Conservation (phyloP, 192 early-diverging fungal genomes). For the Gigaspora rosea region DNA sequence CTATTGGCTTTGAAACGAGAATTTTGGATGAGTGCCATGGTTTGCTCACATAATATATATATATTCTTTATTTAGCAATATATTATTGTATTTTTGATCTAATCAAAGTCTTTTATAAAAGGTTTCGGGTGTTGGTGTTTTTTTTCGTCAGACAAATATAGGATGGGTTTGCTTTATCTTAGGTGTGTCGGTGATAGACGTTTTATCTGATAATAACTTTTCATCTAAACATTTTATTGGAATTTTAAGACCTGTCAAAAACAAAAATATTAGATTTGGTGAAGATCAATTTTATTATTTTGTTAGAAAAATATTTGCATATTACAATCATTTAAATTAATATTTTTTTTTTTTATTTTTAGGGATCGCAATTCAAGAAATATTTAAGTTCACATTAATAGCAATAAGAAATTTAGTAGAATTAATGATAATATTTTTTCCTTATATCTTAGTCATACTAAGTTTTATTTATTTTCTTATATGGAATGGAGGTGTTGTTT, state of each 20-base stretch:
- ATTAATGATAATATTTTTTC: constrained; percentile 40
- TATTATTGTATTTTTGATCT: not conserved
- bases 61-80: not conserved
- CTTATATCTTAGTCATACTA: constrained; percentile 51
- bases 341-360: constrained; percentile 11
- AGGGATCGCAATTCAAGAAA: constrained; percentile 13
- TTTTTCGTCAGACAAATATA: constrained; percentile 91
- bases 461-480: constrained; percentile 70
- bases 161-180: constrained; percentile 82
- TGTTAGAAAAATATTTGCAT: not conserved
- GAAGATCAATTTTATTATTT: not conserved
- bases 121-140: constrained; percentile 35
- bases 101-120: not conserved
- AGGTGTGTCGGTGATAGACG: constrained; percentile 30
- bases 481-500: constrained; percentile 82
- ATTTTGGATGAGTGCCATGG: constrained; percentile 57
- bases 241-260: not conserved
- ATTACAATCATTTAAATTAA: not conserved
- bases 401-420: constrained; percentile 23
- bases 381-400: constrained; percentile 35
- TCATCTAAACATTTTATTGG: not conserved
- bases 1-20: constrained; percentile 48
- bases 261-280: not conserved
- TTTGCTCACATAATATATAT: constrained; percentile 38
- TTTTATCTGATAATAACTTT: not conserved